These are phyloP conservation scores for Sugiyamaella boreocaroliniensis DNA, from an alignment of 805 yeast genomes.

Conservation along the genomic window DNA sequence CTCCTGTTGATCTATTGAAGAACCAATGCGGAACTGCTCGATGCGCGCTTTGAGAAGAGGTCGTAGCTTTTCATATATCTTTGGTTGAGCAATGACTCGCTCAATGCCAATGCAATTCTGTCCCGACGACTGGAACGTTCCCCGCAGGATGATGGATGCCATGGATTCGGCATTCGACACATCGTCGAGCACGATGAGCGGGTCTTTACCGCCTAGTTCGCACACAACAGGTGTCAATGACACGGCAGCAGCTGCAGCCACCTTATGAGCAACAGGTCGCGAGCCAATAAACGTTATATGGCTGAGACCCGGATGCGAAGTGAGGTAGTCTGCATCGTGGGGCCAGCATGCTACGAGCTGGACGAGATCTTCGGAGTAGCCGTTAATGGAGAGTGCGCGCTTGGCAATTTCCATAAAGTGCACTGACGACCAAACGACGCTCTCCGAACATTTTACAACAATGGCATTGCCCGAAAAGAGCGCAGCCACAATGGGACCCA, in stretches of 20 bases:
- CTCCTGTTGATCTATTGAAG: constrained; percentile 84
- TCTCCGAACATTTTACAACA: constrained; percentile 90
- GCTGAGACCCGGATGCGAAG: constrained; percentile 71
- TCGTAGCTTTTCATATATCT: constrained; percentile 58
- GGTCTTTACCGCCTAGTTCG: constrained; percentile 96
- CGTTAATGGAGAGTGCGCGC: constrained; percentile 65
- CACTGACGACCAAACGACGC: constrained; percentile 89
- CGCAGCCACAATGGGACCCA: constrained; percentile 89
- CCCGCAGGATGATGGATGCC: constrained; percentile 83
- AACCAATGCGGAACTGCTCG: constrained; percentile 64
- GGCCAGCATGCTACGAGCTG: constrained; percentile 89
- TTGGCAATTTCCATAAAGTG: constrained; percentile 69
- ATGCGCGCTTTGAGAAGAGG: constrained; percentile 53
- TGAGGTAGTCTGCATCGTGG: constrained; percentile 76
- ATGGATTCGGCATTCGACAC: constrained; percentile 40
- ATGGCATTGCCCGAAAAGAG: constrained; percentile 88
- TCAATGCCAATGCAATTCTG: constrained; percentile 98
- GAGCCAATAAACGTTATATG: constrained; percentile 96
- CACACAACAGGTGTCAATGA: constrained; percentile 92
- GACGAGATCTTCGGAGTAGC: constrained; percentile 72
- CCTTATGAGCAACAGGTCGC: constrained; percentile 87
- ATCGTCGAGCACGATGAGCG: constrained; percentile 80
- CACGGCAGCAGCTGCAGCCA: constrained; percentile 73
- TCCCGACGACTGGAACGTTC: constrained; percentile 95
- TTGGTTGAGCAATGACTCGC: constrained; percentile 75